Percentiles rank a stretch among this genome's conserved stretches.
phyloP scores from a whole-genome alignment of 2,329 filamentous ascomycete genomes.

The Phialemonium atrogriseum region DNA sequence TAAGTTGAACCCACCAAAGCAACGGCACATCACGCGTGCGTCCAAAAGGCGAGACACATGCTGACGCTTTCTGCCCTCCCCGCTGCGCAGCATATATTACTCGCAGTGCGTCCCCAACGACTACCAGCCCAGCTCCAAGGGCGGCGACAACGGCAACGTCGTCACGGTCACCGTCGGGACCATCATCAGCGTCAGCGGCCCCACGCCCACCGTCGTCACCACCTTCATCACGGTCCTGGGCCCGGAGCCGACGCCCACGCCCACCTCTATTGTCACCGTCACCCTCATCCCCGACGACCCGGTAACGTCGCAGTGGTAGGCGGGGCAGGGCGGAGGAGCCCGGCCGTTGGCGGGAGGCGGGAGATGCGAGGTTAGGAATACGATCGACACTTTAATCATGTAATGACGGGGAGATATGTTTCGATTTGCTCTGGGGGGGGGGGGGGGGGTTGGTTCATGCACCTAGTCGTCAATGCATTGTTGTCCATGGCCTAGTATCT shows the following conservation, averaged over 20 bases:
- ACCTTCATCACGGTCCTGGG: slow-evolving; percentile 15
- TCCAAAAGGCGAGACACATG: neutral
- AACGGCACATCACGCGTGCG: neutral
- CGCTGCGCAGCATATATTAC: slow-evolving; percentile 17
- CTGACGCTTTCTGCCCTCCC: neutral
- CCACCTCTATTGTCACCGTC: slow-evolving; percentile 9
- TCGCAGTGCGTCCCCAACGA: slow-evolving; percentile 14
- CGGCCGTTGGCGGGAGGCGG: no score
- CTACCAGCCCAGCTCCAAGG: neutral
- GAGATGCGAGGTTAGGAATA: no score
- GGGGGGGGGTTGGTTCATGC: no score
- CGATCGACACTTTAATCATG: no score
- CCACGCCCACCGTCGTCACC: slow-evolving; percentile 13
- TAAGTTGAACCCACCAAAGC: no score
- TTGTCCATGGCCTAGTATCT: no score
- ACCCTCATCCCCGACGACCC: slow-evolving; percentile 16
- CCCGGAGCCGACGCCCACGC: slow-evolving; percentile 10
- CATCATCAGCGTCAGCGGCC: slow-evolving; percentile 12
- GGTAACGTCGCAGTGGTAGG: no score
- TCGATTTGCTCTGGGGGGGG: no score
- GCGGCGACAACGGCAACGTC: neutral
- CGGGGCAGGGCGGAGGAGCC: no score
- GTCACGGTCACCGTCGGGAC: slow-evolving; percentile 13
- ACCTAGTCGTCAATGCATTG: no score
- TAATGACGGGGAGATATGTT: no score